Conservation (phyloP, 1,139 yeast species). For the Lodderomyces elongisporus region DNA sequence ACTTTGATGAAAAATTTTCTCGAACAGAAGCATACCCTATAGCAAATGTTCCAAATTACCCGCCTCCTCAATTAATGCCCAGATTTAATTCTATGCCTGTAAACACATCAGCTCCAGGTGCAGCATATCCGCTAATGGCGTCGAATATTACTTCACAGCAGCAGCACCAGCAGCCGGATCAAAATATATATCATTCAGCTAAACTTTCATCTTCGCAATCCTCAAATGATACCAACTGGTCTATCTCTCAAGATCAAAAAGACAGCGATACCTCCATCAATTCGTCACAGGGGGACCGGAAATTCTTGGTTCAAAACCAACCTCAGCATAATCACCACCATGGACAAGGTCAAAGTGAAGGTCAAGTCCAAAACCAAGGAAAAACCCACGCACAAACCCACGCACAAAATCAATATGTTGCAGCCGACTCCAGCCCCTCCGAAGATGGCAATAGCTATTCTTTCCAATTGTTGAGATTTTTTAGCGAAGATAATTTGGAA, state of each 20-base stretch:
- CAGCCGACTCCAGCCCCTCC: slow-evolving; percentile 4
- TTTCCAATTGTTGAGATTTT: slow-evolving; percentile 52
- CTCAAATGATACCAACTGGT: slow-evolving; percentile 45
- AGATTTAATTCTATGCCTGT: slow-evolving; percentile 13
- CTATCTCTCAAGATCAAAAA: slow-evolving; percentile 23
- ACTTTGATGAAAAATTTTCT: no score
- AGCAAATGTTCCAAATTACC: slow-evolving; percentile 14
- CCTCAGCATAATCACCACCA: no score
- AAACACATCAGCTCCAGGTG: slow-evolving; percentile 13
- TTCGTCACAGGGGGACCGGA: slow-evolving; percentile 28
- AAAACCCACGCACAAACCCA: slow-evolving; percentile 8
- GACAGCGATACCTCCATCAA: slow-evolving; percentile 44
- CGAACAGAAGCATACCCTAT: not conserved
- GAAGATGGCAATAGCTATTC: slow-evolving; percentile 46
- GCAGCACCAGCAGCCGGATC: not conserved
- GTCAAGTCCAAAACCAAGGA: not conserved
- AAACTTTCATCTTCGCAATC: slow-evolving; percentile 34
- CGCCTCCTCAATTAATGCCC: slow-evolving; percentile 20
- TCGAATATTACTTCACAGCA: no score
- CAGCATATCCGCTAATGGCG: slow-evolving; percentile 12
- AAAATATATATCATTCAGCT: slow-evolving; percentile 10
- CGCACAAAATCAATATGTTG: slow-evolving; percentile 3
- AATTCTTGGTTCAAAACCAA: slow-evolving; percentile 3
- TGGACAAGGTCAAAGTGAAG: no score
- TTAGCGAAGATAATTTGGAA: slow-evolving; percentile 67